These are phyloP conservation scores for Tillandsia fasciculata DNA, from an alignment of 176 grass and related monocot species.

Conservation along the genomic window DNA sequence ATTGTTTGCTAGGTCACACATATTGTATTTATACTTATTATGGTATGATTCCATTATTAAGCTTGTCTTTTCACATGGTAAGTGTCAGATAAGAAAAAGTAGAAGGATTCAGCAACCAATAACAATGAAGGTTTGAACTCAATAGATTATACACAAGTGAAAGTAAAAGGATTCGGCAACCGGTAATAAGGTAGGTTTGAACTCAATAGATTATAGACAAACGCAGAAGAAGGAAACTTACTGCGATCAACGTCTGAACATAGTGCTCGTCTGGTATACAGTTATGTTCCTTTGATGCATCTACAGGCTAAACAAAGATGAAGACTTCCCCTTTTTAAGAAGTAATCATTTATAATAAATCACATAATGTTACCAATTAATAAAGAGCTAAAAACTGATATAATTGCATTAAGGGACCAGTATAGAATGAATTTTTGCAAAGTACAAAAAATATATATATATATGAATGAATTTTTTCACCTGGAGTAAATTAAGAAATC, in stretches of 20 bases:
- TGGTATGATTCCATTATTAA: too few relatives aligned
- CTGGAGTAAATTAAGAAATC: too few relatives aligned
- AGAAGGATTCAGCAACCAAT: constrained; percentile 17
- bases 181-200: neutral
- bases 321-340: neutral
- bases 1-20: too few relatives aligned
- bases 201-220: neutral
- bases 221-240: constrained; percentile 30
- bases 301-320: constrained; percentile 41
- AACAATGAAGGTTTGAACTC: constrained; percentile 7
- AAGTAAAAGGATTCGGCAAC: neutral
- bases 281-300: constrained; percentile 83
- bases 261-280: constrained; percentile 99
- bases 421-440: too few relatives aligned
- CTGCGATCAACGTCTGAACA: constrained; percentile 95
- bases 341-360: constrained; percentile 10
- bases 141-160: too few relatives aligned
- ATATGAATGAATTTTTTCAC: too few relatives aligned
- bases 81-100: neutral
- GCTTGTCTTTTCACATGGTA: too few relatives aligned
- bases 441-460: too few relatives aligned
- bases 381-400: neutral
- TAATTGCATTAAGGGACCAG: neutral
- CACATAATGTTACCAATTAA: constrained; percentile 6
- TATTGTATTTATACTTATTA: too few relatives aligned